Percentiles rank a stretch among this genome's conserved stretches.
Conservation (phyloP, 2,329 filamentous ascomycete genomes). For the Pyrenochaeta sp. region DNA sequence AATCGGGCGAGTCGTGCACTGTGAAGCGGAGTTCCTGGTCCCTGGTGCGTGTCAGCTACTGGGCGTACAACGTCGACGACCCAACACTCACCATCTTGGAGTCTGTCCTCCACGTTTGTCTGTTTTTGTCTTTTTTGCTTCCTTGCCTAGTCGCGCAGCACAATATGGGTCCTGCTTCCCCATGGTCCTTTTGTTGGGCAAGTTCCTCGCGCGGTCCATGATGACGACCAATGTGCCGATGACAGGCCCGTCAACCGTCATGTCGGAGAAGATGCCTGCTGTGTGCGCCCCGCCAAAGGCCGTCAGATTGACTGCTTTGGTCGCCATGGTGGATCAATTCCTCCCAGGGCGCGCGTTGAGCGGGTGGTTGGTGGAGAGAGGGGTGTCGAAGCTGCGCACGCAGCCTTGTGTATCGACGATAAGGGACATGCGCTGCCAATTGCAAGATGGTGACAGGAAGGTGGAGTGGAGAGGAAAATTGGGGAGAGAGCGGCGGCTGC, state of each 20-base stretch:
- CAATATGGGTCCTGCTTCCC: slow-evolving; percentile 99
- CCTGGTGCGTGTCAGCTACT: slow-evolving; percentile 63
- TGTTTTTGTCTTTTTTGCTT: slow-evolving; percentile 95
- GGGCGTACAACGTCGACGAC: neutral
- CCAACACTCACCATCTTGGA: slow-evolving; percentile 82
- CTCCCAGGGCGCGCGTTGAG: neutral
- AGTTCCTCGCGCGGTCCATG: slow-evolving; percentile 93
- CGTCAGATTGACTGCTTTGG: slow-evolving; percentile 39
- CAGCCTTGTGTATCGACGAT: slow-evolving; percentile 1
- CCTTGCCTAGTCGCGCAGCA: slow-evolving; percentile 90
- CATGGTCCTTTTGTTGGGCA: slow-evolving; percentile 96
- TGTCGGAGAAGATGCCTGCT: slow-evolving; percentile 92
- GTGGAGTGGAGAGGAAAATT: too few species aligned
- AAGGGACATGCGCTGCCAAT: slow-evolving; percentile 34
- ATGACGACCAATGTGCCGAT: slow-evolving; percentile 94
- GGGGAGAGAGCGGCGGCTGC: slow-evolving; percentile 3
- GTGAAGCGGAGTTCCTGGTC: slow-evolving; percentile 96
- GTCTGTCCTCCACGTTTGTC: slow-evolving; percentile 95
- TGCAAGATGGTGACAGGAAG: too few species aligned
- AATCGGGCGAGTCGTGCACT: slow-evolving; percentile 95
- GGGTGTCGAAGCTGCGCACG: neutral
- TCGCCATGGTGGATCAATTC: slow-evolving; percentile 42
- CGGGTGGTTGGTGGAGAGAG: neutral
- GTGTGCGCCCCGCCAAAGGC: slow-evolving; percentile 73
- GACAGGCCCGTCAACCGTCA: slow-evolving; percentile 88